Conservation (phyloP, 371 early-diverging fungal species). For the Mucor circinelloides region DNA sequence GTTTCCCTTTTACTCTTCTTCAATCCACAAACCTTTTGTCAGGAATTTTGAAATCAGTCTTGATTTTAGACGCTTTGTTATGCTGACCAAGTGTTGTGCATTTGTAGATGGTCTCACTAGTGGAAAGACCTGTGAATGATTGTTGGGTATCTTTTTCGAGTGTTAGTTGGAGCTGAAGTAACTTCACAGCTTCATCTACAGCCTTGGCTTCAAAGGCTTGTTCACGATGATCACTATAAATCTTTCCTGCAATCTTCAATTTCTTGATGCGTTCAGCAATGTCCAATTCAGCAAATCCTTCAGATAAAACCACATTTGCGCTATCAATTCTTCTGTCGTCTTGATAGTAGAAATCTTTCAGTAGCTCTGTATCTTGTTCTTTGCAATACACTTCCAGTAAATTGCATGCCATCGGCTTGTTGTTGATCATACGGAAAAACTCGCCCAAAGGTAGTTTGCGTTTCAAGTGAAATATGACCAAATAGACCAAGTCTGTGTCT, state of each 20-base stretch:
- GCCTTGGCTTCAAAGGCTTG: slow-evolving; percentile 77
- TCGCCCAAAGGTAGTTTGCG: slow-evolving; percentile 83
- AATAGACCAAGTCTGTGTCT: slow-evolving; percentile 93
- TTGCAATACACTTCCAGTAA: slow-evolving; percentile 84
- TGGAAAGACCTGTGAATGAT: slow-evolving; percentile 70
- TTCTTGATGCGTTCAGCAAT: slow-evolving; percentile 64
- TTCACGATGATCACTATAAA: slow-evolving; percentile 76
- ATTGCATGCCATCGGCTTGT: slow-evolving; percentile 80
- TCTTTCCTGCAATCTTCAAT: slow-evolving; percentile 68
- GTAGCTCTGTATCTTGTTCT: slow-evolving; percentile 72
- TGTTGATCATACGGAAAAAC: slow-evolving; percentile 85
- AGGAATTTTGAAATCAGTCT: slow-evolving; percentile 85
- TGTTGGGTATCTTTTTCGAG: slow-evolving; percentile 75
- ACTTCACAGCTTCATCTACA: slow-evolving; percentile 73
- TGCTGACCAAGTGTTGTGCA: slow-evolving; percentile 75
- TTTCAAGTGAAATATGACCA: slow-evolving; percentile 87
- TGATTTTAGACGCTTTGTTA: slow-evolving; percentile 74
- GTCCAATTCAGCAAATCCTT: slow-evolving; percentile 63
- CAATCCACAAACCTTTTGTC: slow-evolving; percentile 68
- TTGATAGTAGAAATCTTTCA: slow-evolving; percentile 94
- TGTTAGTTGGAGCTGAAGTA: slow-evolving; percentile 73
- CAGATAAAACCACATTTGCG: slow-evolving; percentile 66
- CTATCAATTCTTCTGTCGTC: slow-evolving; percentile 83
- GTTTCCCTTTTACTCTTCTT: background rate
- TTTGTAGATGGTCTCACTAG: slow-evolving; percentile 87